These are phyloP conservation scores for Cladophialophora psammophila DNA, from an alignment of 2,329 filamentous ascomycete species.

Conservation along the genomic window DNA sequence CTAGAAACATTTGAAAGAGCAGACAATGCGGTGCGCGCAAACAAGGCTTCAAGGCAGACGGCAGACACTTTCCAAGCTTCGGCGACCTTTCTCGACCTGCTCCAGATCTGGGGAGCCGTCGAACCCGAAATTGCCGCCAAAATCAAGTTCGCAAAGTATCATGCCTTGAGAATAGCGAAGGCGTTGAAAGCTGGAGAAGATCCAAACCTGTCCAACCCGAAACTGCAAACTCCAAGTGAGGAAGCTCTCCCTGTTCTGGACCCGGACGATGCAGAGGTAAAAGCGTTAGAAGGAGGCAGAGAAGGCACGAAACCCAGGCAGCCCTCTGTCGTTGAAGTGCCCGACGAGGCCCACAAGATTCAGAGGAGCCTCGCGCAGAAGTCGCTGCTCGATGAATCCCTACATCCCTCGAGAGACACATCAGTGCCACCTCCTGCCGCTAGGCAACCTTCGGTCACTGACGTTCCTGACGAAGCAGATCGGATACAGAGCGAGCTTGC, in stretches of 20 bases:
- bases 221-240: constrained; percentile 60
- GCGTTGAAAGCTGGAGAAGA: constrained; percentile 90
- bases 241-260: constrained; percentile 60
- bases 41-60: constrained; percentile 88
- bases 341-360: constrained; percentile 63
- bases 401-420: constrained; percentile 57
- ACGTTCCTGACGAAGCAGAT: constrained; percentile 64
- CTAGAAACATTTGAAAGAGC: constrained; percentile 85
- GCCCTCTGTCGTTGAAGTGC: constrained; percentile 66
- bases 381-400: constrained; percentile 59
- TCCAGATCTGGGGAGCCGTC: constrained; percentile 79
- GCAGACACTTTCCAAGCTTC: constrained; percentile 93
- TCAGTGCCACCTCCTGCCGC: constrained; percentile 46
- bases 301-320: constrained; percentile 55
- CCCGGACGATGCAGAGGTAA: constrained; percentile 70
- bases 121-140: constrained; percentile 81
- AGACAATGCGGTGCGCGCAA: constrained; percentile 79
- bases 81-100: constrained; percentile 87
- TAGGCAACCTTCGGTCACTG: constrained; percentile 64
- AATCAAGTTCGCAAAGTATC: constrained; percentile 96
- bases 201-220: constrained; percentile 89
- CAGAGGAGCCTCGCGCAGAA: constrained; percentile 54
- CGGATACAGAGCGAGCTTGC: constrained; percentile 55
- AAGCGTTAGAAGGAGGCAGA: constrained; percentile 56
- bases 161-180: constrained; percentile 87